Evolutionary conservation across 2,329 filamentous ascomycete species (phyloP).

Genomic region (Diaporthe sp.): DNA sequence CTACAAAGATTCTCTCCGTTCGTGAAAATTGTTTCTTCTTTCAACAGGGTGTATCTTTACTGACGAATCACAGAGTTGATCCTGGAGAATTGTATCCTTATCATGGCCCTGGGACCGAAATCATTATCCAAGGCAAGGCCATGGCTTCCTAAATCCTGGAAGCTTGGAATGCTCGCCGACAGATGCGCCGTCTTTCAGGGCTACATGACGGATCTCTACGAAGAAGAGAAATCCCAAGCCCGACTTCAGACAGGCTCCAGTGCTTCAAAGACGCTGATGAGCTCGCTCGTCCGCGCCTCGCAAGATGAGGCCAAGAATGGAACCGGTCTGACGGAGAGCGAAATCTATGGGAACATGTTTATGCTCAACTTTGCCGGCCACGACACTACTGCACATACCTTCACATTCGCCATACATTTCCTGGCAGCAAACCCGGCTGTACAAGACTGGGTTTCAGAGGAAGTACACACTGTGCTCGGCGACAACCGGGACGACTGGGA

Average conservation of each 20-base stretch:
- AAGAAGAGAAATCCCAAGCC: constrained; percentile 41
- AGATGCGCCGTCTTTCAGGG: constrained; percentile 41
- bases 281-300: constrained; percentile 12
- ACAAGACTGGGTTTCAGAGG: constrained; percentile 57
- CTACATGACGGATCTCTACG: constrained; percentile 45
- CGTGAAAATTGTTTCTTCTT: background rate
- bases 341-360: constrained; percentile 62
- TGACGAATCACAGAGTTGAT: constrained; percentile 29
- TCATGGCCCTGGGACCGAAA: constrained; percentile 39
- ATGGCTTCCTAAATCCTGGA: constrained; percentile 57
- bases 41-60: background rate
- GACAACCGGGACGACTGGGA: constrained; percentile 42
- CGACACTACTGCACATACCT: constrained; percentile 59
- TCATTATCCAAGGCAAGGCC: constrained; percentile 45
- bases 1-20: background rate
- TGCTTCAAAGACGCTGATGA: background rate
- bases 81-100: constrained; percentile 43
- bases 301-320: background rate
- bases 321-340: constrained; percentile 47
- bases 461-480: constrained; percentile 43
- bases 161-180: constrained; percentile 38
- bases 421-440: constrained; percentile 55
- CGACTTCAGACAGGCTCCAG: background rate
- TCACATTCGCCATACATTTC: constrained; percentile 54
- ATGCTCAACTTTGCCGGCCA: constrained; percentile 61